Evolutionary conservation across 2,329 filamentous ascomycete species (phyloP), one percentile per base, ranked within the genome.

Genomic region (Acephala macrosclerotiorum): DNA sequence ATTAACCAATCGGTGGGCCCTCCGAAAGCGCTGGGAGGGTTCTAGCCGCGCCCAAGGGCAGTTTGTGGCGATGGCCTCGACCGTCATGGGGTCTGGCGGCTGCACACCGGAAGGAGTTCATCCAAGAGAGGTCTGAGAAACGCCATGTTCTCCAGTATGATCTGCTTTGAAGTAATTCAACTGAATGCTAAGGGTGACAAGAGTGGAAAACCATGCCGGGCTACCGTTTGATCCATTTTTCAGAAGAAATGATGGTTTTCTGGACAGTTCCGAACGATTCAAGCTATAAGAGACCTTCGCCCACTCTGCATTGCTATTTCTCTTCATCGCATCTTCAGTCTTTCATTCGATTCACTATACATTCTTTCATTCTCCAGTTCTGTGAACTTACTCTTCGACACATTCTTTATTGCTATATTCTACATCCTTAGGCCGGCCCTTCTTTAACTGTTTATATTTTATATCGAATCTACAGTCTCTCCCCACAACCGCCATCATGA

Each of bases 321-420:
- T 66, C 66, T 58, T 69, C 70, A 71, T 74, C 70, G 56, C 71
- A 71, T 74, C 64, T 70, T 68, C 68, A 70, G 59, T 72, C 67
- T 71, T 61, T 74, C 66, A 66, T 74, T 72, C 66, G 65, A 51
- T 70, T 70, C 67, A 51, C 66, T 71, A 70, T 72, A 70, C 73
- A 66, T 73, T 75, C 73, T 70, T 69, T 75, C 70, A 64, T 69
- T 67, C 53, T 53, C 49, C 66, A 72, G 71, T 76, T 75, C 74
- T 72, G 74, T 73, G 74, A 74, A 75, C 70, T 72, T 74, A 69
- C 58, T 67, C 42, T 73, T 77, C 69, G 70, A 55, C 60, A 74
- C 75, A 70, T 69, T 76, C 71, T 71, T 74, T 75, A 68, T 57
- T 55, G 58, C 58, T 61, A 49, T 62, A 61, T 69, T 70, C 64